Base-by-base conservation (phyloP, 1,284 basidiomycete genomes). In the Ustilago vetiveriae region DNA sequence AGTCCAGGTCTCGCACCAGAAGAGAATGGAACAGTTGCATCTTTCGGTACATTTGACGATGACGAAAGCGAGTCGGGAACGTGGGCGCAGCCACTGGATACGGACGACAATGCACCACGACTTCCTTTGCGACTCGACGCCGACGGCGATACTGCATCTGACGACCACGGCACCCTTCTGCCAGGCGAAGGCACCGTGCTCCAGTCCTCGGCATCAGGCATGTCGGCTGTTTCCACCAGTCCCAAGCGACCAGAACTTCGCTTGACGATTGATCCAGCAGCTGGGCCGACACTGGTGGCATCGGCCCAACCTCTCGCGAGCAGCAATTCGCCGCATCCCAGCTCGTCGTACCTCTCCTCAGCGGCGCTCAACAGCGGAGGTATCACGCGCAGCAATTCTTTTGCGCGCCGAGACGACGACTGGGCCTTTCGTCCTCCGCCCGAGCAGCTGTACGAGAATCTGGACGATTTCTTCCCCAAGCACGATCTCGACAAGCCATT, bases 401-500 rank as follows among this genome's bases (percentile, higher is more conserved):
- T 79, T 43, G 75, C 75, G 17, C 57, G 66, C n/a, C 41, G 71
- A 23, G 74, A 70, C 27, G 57, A 58, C 39, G 82, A 82, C 48
- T 84, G 84, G 84, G 83, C 84, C 0, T 88, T 90, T 68, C 90
- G 96, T 78, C 96, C 96, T 13, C 89, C 90, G 27, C 89, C 94
- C 0, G 96, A 98, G 81, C 91, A 92, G 76, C 90, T 99, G 51
- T 94, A 94, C 82, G 91, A 98, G 54, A 89, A 91, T 53, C 86
- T 98, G 7, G 92, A 98, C 76, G 89, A 91, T 69, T 97, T 92
- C 85, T 99, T 99, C 86, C 94, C 94, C 0, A 89, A 91, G 72
- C 92, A 97, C 81, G 94, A 98, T 80, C 87, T 98, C 45, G 96
- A 98, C 83, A 91, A 92, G 80, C 95, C 95, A 1, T 89, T 98